phyloP scores from a whole-genome alignment of 1,284 basidiomycete species.

The Cryptococcus sp. region DNA sequence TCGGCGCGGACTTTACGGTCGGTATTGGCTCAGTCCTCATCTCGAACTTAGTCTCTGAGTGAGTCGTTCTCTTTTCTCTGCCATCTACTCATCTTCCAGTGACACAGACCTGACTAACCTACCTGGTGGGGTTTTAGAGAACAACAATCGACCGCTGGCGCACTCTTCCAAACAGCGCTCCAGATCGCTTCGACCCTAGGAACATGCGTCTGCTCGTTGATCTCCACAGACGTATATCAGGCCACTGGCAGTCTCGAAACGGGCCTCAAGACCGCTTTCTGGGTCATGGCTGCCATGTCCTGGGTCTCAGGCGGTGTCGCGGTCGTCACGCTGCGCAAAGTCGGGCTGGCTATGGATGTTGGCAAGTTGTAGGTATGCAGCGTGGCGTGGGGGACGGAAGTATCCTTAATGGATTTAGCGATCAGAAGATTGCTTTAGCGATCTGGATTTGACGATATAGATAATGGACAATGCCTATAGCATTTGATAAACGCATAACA shows the following conservation, averaged over 20 bases:
- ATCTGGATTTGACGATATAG: too few species aligned
- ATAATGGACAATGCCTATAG: too few species aligned
- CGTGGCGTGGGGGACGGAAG: background rate
- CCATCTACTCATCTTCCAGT: background rate
- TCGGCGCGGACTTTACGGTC: constrained; percentile 39
- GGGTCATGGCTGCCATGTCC: constrained; percentile 29
- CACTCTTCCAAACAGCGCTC: constrained; percentile 36
- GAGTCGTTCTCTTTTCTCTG: constrained; percentile 6
- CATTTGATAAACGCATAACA: too few species aligned
- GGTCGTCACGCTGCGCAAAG: constrained; percentile 17
- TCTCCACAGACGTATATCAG: constrained; percentile 19
- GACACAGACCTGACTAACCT: background rate
- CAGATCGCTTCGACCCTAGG: constrained; percentile 36
- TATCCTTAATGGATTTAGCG: too few species aligned
- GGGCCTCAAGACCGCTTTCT: constrained; percentile 30
- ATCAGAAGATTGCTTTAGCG: too few species aligned
- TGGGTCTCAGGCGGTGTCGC: constrained; percentile 21
- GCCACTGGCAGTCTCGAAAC: constrained; percentile 15
- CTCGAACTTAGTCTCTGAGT: constrained; percentile 37
- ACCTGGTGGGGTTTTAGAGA: constrained; percentile 8
- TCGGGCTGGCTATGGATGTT: constrained; percentile 26
- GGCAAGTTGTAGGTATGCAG: constrained; percentile 3
- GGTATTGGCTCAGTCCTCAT: constrained; percentile 41
- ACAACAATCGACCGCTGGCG: constrained; percentile 40
- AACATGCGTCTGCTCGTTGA: constrained; percentile 27